Conservation (phyloP, 2,329 filamentous ascomycete species). For the Thielaviopsis euricoi region DNA sequence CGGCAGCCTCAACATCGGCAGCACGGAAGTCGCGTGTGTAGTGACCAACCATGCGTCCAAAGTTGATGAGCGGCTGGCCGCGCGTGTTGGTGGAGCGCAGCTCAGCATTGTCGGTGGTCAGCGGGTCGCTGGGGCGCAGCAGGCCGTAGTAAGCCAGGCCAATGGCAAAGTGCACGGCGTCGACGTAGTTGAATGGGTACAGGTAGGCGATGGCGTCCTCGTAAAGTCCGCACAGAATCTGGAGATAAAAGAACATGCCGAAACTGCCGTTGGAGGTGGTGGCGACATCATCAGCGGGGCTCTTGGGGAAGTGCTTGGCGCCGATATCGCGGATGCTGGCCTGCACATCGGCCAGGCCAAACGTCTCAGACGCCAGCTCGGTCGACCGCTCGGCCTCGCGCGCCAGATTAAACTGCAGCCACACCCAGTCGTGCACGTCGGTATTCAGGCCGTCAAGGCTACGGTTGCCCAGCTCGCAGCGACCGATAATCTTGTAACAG, state of each 20-base stretch:
- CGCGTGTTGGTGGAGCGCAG: constrained; percentile 49
- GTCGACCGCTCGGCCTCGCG: constrained; percentile 46
- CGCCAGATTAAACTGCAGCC: constrained; percentile 55
- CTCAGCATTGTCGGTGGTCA: constrained; percentile 56
- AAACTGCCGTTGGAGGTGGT: constrained; percentile 54
- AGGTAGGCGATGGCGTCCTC: constrained; percentile 86
- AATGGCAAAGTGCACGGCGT: constrained; percentile 88
- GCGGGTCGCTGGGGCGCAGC: constrained; percentile 70
- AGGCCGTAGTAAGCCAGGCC: constrained; percentile 80
- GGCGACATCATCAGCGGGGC: constrained; percentile 46
- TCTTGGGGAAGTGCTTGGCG: constrained; percentile 75
- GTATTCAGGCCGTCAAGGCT: constrained; percentile 46
- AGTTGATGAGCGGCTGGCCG: constrained; percentile 71
- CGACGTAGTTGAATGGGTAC: constrained; percentile 80
- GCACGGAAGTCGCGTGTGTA: constrained; percentile 94
- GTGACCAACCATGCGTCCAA: constrained; percentile 81
- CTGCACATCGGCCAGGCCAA: constrained; percentile 52
- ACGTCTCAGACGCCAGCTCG: constrained; percentile 50
- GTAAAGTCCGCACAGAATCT: constrained; percentile 80
- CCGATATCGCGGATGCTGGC: constrained; percentile 76
- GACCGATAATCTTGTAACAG: constrained; percentile 94
- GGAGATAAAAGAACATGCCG: constrained; percentile 85
- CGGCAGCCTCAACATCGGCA: constrained; percentile 72
- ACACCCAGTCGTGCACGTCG: constrained; percentile 54
- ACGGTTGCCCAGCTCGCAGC: constrained; percentile 49